Evolutionary conservation across 176 grass and related monocot genomes (phyloP).

Genomic region (Zea mays): Zm-B73-REFERENCE-NAM-5.0 NC_050103.1:74092501-74093000

Average conservation of each 20-base stretch:
- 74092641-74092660: constrained; percentile 8
- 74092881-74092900: constrained; percentile 98
- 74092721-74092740: background rate
- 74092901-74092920: constrained; percentile 98
- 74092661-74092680: background rate
- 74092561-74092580: constrained; percentile 14
- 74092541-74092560: constrained; percentile 23
- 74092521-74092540: constrained; percentile 19
- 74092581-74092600: constrained; percentile 3
- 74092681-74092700: constrained; percentile 20
- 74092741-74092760: background rate
- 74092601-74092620: constrained; percentile 35
- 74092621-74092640: background rate
- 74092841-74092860: constrained; percentile 97
- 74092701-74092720: constrained; percentile 18
- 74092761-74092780: background rate
- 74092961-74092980: background rate
- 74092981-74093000: background rate
- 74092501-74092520: constrained; percentile 9
- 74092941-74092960: background rate
- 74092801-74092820: constrained; percentile 24
- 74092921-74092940: constrained; percentile 46
- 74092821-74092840: constrained; percentile 38
- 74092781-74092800: background rate
- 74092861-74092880: constrained; percentile 97